Evolutionary conservation across 2,329 filamentous ascomycete species (phyloP).

Genomic region (Trichophyton equinum): DNA sequence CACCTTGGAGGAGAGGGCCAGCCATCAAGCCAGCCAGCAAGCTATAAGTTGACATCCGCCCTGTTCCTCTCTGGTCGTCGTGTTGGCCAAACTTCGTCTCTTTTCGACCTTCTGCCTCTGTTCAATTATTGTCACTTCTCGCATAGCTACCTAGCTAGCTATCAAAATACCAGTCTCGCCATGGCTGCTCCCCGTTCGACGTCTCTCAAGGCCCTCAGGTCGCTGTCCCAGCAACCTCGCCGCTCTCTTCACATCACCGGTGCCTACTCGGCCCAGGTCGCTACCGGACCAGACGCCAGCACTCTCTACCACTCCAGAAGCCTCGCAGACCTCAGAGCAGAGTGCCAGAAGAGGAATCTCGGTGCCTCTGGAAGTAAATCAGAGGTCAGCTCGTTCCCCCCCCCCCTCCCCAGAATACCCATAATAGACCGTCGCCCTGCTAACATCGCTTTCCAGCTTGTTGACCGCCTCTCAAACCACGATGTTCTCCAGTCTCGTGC

Average conservation of each 20-base stretch:
- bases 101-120: not conserved
- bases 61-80: constrained; percentile 7
- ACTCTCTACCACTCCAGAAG: constrained; percentile 40
- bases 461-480: constrained; percentile 41
- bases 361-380: constrained; percentile 36
- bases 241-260: constrained; percentile 50
- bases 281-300: constrained; percentile 40
- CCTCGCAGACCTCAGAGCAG: constrained; percentile 38
- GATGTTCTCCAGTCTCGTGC: constrained; percentile 41
- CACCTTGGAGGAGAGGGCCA: not conserved
- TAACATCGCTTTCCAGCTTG: constrained; percentile 27
- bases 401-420: not conserved
- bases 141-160: no score
- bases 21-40: not conserved
- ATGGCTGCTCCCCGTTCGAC: constrained; percentile 36
- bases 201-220: constrained; percentile 34
- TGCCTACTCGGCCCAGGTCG: constrained; percentile 42
- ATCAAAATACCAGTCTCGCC: not conserved
- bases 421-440: not conserved
- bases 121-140: not conserved
- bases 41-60: not conserved
- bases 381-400: constrained; percentile 30
- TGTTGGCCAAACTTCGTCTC: not conserved
- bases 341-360: constrained; percentile 40
- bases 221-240: constrained; percentile 31